These are phyloP conservation scores for Porodaedalea pini DNA, from an alignment of 1,284 basidiomycete genomes.

Conservation along the genomic window DNA sequence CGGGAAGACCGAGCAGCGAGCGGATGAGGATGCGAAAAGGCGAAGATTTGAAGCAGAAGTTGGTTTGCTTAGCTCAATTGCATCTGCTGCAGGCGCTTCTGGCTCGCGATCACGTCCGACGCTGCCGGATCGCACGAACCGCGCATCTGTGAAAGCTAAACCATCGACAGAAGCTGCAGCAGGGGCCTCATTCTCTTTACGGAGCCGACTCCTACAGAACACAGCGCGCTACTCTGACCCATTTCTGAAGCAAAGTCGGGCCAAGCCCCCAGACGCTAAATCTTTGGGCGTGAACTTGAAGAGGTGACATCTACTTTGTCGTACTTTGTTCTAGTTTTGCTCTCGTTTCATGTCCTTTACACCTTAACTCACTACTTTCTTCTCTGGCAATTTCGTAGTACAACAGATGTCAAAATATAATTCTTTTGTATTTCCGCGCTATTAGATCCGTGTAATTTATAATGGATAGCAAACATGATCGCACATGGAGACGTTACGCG, in stretches of 20 bases:
- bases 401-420: neutral
- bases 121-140: neutral
- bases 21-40: slow-evolving; percentile 43
- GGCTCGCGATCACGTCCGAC: neutral
- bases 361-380: no score
- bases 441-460: slow-evolving; percentile 15
- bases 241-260: slow-evolving; percentile 14
- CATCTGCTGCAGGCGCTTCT: neutral
- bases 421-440: slow-evolving; percentile 9
- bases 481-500: slow-evolving; percentile 10
- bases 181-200: slow-evolving; percentile 11
- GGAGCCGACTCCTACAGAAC: slow-evolving; percentile 13
- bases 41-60: slow-evolving; percentile 40
- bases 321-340: neutral
- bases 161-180: slow-evolving; percentile 5
- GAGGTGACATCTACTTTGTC: neutral
- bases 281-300: slow-evolving; percentile 15
- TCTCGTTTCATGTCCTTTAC: no score
- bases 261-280: slow-evolving; percentile 16
- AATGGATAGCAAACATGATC: slow-evolving; percentile 10
- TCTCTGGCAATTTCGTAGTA: neutral
- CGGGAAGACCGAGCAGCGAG: slow-evolving; percentile 42
- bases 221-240: slow-evolving; percentile 19
- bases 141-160: neutral
- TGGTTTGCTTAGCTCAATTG: neutral